Percentiles rank a stretch among this genome's conserved stretches.
phyloP scores from a whole-genome alignment of 2,329 filamentous ascomycete species.

The Blumeriella jaapii region DNA sequence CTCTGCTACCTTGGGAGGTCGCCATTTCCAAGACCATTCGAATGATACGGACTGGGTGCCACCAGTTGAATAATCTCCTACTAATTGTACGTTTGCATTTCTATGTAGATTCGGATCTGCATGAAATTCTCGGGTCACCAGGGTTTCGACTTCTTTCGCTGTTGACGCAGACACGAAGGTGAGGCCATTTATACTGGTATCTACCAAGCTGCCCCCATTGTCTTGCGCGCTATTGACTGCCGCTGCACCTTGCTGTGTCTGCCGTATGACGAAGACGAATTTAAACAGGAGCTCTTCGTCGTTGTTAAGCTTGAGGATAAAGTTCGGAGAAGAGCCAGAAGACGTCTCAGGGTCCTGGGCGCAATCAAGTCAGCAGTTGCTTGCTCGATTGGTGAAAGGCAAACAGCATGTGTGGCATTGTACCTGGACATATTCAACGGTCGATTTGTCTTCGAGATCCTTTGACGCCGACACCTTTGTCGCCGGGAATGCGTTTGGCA shows the following conservation, averaged over 20 bases:
- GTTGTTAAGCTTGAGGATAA: conserved; percentile 77
- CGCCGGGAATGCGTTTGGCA: conserved; percentile 81
- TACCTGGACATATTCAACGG: conserved; percentile 90
- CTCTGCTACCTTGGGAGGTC: conserved; percentile 69
- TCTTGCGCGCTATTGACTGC: conserved; percentile 37
- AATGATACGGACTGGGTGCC: conserved; percentile 80
- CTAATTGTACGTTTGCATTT: conserved; percentile 86
- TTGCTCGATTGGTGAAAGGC: neutral
- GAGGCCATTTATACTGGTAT: conserved; percentile 75
- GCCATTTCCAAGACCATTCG: conserved; percentile 96
- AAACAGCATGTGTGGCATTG: conserved; percentile 1
- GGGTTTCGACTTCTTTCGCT: conserved; percentile 76
- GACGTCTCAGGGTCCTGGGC: conserved; percentile 64
- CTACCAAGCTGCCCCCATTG: conserved; percentile 39
- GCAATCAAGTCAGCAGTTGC: conserved; percentile 9
- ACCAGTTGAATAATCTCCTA: conserved; percentile 81
- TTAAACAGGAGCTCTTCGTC: conserved; percentile 89
- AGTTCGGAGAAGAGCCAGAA: conserved; percentile 43
- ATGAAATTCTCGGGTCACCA: conserved; percentile 91
- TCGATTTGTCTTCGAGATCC: conserved; percentile 58
- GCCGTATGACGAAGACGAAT: conserved; percentile 75
- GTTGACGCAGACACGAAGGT: conserved; percentile 89
- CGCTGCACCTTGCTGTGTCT: conserved; percentile 32
- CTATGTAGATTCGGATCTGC: conserved; percentile 96
- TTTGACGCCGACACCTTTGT: conserved; percentile 63